Evolutionary conservation across 768 basidiomycete genomes (phyloP).

Genomic region (Rhizopogon vesiculosus): DNA sequence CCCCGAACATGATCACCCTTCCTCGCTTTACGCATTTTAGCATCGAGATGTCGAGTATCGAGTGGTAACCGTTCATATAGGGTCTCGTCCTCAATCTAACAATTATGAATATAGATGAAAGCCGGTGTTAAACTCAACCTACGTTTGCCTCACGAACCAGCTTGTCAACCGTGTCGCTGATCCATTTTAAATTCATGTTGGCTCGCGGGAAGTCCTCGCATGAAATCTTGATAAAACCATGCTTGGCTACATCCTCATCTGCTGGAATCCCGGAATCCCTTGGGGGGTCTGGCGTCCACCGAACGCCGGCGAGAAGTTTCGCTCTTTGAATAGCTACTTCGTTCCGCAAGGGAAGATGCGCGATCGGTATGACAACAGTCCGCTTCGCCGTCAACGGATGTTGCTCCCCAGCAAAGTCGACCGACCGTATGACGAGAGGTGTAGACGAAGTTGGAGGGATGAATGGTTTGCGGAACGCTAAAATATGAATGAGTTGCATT

Average conservation of each 20-base stretch:
- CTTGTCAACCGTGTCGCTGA: slow-evolving; percentile 77
- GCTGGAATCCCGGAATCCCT: slow-evolving; percentile 54
- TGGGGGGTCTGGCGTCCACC: slow-evolving; percentile 79
- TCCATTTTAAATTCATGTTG: slow-evolving; percentile 92
- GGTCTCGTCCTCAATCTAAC: slow-evolving; percentile 30
- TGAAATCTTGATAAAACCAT: slow-evolving; percentile 87
- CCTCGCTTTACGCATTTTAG: slow-evolving; percentile 67
- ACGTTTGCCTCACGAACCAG: slow-evolving; percentile 85
- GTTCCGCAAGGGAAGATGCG: slow-evolving; percentile 60
- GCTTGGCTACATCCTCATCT: slow-evolving; percentile 40
- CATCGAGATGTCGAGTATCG: slow-evolving; percentile 77
- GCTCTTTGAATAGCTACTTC: slow-evolving; percentile 75
- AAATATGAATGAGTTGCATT: slow-evolving; percentile 11
- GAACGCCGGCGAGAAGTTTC: slow-evolving; percentile 82
- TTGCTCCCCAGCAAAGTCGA: slow-evolving; percentile 72
- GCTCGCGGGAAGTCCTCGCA: slow-evolving; percentile 83
- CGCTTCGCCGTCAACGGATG: slow-evolving; percentile 74
- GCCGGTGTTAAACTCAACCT: slow-evolving; percentile 27
- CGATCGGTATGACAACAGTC: slow-evolving; percentile 68
- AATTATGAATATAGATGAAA: slow-evolving; percentile 9
- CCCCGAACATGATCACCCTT: slow-evolving; percentile 64
- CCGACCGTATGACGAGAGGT: slow-evolving; percentile 67
- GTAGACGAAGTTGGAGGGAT: slow-evolving; percentile 52
- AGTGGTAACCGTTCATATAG: slow-evolving; percentile 63
- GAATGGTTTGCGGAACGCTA: slow-evolving; percentile 83